Base-by-base conservation (phyloP, 345 rosid genomes). In the Eucalyptus regnans region DNA sequence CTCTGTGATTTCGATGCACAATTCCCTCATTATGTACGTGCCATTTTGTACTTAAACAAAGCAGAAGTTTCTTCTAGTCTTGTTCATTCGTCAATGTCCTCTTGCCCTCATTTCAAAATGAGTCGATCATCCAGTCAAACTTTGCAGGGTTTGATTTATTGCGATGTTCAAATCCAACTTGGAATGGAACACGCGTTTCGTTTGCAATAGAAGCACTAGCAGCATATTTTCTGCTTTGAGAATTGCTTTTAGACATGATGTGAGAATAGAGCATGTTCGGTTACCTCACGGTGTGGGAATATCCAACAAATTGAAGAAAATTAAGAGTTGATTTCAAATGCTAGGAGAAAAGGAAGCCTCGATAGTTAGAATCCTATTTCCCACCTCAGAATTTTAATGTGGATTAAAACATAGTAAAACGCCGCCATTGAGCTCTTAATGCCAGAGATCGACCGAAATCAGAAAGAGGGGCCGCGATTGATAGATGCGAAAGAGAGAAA, bases 361-460 rank as follows among this genome's bases (percentile, higher is more conserved):
- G 25, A 52, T 52, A 52, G 1, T 52, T 52, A 54, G 1, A 20
- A 54, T 54, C 58, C 58, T 1, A 0, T 0, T 1, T 8, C 5
- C 25, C 58, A 4, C 10, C 58, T 54, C 23, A 8, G n/a, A 54
- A 54, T 8, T 18, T 54, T 54, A 54, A 20, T 18, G 58, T 20
- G 58, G 58, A 20, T 54, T 8, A 10, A 18, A 54, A 54, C 2
- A 0, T 54, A 8, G 58, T 54, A 20, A 17, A 54, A 20, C 4
- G 0, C 22, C 9, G 4, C 23, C 9, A 52, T 16, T 8, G 7
- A 51, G 56, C 22, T 51, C 4, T 51, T 51, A 51, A 51, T 51
- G 17, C 7, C 56, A 51, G 56, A 51, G 56, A 51, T 51, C 17
- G 56, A 51, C 56, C 17, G 22, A 51, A 51, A 51, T 51, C 56